Percentiles rank a stretch among this genome's conserved stretches.
phyloP scores from a whole-genome alignment of 148 eudicot genomes.

The Rhododendron ferrugineum region DNA sequence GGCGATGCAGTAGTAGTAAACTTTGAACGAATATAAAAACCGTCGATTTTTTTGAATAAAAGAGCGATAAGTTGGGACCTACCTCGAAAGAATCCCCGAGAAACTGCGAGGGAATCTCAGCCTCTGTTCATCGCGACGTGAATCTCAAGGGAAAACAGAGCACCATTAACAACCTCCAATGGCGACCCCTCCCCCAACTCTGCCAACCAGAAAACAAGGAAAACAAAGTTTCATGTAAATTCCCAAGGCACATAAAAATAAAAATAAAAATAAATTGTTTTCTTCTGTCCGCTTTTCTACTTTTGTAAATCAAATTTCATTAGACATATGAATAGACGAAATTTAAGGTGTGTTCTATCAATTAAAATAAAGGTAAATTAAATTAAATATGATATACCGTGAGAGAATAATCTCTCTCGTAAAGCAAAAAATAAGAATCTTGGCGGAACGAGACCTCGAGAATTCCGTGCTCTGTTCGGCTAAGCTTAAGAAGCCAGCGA shows the following conservation, averaged over 20 bases:
- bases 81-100: neutral
- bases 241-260: neutral
- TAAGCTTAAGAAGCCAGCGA: neutral
- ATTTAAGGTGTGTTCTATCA: no score
- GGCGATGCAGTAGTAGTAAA: neutral
- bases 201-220: neutral
- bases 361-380: no score
- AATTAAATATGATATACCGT: no score
- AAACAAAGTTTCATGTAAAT: neutral
- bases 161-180: constrained; percentile 1
- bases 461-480: neutral
- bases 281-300: neutral
- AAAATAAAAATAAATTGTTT: no score
- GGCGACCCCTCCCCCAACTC: neutral
- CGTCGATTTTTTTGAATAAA: neutral
- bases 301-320: neutral
- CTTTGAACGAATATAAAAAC: no score
- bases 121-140: neutral
- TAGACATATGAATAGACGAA: no score
- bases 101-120: neutral
- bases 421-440: no score
- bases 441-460: neutral
- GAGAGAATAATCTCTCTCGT: no score
- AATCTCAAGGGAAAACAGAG: neutral
- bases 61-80: neutral